Base-by-base conservation (phyloP, 306 rosid species). In the Rubus parviflorus region DNA sequence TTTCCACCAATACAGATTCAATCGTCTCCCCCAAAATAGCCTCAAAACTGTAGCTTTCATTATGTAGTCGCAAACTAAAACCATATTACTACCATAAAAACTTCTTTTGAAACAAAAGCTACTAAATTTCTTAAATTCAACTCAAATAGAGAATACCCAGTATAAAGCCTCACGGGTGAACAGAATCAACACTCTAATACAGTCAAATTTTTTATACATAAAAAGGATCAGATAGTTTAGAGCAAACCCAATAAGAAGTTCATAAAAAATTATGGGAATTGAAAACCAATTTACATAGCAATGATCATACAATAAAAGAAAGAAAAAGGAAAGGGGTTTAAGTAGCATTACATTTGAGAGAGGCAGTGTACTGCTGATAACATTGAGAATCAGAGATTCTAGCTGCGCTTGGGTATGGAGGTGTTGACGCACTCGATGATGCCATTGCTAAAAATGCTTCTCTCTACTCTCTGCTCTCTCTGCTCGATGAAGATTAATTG, bases 371-470 rank as follows among this genome's bases (percentile, higher is more conserved):
- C 57, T 94, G 93, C 83, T 92, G 88, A 90, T 48, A 94, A 75
- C 98, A 94, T 13, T 58, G 89, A 83, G 98, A 94, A 82, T 94
- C 98, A 7, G 98, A 22, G 77, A 94, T 80, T 83, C 88, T 92
- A 0, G 97, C 90, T 64, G 96, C 86, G 78, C 97, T 89, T 16
- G 89, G 78, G 82, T 88, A 85, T 19, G 94, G 81, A 58, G 89
- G 86, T 45, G 86, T 70, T 54, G 98, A 83, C 47, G 65, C 81
- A 73, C 70, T 79, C 8, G 87, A 80, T 54, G 94, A 81, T 20
- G 94, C 82, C 98, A 89, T 93, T 13, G 51, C 69, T 64, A 37
- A 9, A 22, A 3, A 14, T 25, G 15, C 30, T 19, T 19, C 2
- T 4, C 12, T 43, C 43, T 16, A 3, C 20, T 6, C 5, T 9